Conservation (phyloP, 345 rosid species). For the Mallotus nudiflorus region DNA sequence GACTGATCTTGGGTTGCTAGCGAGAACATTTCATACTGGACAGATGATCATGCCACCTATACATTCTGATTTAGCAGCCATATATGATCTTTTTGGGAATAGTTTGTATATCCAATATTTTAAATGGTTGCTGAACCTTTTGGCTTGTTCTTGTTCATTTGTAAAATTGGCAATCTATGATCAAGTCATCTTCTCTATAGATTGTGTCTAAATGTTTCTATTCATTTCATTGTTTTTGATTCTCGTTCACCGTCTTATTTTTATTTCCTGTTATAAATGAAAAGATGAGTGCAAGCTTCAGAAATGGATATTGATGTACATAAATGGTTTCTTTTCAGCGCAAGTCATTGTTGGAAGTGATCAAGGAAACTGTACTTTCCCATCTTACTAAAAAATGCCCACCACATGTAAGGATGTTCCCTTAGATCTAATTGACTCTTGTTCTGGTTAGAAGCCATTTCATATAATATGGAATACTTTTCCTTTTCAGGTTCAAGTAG, state of each 20-base stretch:
- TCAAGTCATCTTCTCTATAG: not conserved
- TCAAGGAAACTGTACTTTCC: conserved; percentile 89
- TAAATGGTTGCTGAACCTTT: not conserved
- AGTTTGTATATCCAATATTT: not conserved
- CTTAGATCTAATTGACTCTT: conserved; percentile 1
- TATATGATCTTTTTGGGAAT: not conserved
- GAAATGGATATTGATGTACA: conserved; percentile 18
- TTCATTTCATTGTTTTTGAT: not conserved
- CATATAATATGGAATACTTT: not conserved
- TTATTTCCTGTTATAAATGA: not conserved
- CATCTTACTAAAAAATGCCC: conserved; percentile 86
- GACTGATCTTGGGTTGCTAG: not conserved
- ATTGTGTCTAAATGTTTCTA: not conserved
- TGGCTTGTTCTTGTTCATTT: not conserved
- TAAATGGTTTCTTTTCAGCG: conserved; percentile 50
- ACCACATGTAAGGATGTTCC: conserved; percentile 63
- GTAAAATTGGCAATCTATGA: not conserved
- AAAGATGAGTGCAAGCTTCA: not conserved
- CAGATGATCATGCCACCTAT: not conserved
- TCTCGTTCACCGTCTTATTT: not conserved
- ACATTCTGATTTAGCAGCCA: not conserved
- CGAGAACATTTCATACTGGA: not conserved
- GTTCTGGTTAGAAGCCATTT: conserved; percentile 8
- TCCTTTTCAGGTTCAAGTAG: conserved; percentile 69
- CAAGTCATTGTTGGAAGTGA: conserved; percentile 68